Percentiles rank a stretch among this genome's conserved stretches.
Conservation (phyloP, 768 basidiomycete genomes). For the Heimioporus sp. region DNA sequence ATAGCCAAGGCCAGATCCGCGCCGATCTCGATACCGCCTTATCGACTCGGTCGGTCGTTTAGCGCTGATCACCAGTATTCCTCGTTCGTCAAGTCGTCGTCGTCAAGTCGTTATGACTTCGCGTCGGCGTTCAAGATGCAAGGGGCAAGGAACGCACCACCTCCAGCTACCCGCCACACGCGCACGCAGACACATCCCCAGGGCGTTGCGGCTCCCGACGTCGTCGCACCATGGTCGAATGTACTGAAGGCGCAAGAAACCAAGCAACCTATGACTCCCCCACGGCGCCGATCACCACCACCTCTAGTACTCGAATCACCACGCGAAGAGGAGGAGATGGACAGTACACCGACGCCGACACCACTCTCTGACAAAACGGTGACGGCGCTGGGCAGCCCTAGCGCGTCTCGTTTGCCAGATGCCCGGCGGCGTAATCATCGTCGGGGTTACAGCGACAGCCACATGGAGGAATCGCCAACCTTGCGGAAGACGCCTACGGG, state of each 20-base stretch:
- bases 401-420: constrained; percentile 9
- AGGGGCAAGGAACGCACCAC: constrained; percentile 6
- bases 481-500: constrained; percentile 51
- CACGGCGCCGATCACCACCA: background rate
- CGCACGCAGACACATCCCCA: constrained; percentile 53
- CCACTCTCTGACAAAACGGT: constrained; percentile 12
- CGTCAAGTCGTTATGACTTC: constrained; percentile 56
- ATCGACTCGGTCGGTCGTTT: constrained; percentile 23
- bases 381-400: constrained; percentile 5
- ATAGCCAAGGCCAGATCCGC: constrained; percentile 43
- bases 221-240: constrained; percentile 41
- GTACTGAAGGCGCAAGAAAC: constrained; percentile 1
- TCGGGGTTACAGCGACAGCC: constrained; percentile 54
- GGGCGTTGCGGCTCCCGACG: constrained; percentile 35
- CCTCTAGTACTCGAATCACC: constrained; percentile 25
- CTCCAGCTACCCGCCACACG: constrained; percentile 19
- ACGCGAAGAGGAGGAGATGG: constrained; percentile 9
- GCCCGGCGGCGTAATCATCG: constrained; percentile 47
- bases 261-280: background rate
- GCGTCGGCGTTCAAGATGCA: constrained; percentile 47
- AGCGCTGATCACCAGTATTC: constrained; percentile 24
- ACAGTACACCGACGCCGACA: constrained; percentile 4
- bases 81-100: constrained; percentile 38
- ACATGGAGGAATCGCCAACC: constrained; percentile 26
- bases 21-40: constrained; percentile 10